phyloP scores from a whole-genome alignment of 2,329 filamentous ascomycete genomes.

The Sphaerulina vaccinii region DNA sequence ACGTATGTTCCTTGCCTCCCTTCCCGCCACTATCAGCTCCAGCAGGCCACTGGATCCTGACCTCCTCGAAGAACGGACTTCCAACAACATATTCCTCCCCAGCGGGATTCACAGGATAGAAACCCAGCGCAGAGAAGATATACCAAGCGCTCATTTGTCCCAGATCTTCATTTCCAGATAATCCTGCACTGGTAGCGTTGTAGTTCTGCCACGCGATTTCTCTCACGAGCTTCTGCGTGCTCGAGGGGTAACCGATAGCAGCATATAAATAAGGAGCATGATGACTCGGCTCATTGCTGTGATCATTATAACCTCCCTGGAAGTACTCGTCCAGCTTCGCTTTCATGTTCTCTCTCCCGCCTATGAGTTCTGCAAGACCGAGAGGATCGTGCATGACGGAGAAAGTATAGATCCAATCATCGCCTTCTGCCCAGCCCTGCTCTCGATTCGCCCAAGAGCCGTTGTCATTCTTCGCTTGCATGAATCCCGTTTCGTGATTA shows the following conservation, averaged over 20 bases:
- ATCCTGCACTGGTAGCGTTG: constrained; percentile 48
- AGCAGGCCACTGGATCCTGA: constrained; percentile 41
- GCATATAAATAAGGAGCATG: constrained; percentile 51
- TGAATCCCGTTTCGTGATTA: constrained; percentile 47
- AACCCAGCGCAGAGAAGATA: constrained; percentile 49
- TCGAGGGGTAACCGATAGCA: constrained; percentile 42
- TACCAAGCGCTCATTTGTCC: constrained; percentile 55
- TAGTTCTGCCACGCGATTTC: constrained; percentile 44
- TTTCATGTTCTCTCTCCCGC: constrained; percentile 41
- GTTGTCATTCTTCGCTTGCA: constrained; percentile 50
- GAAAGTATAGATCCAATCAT: constrained; percentile 54
- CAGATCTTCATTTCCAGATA: constrained; percentile 51
- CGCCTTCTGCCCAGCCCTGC: constrained; percentile 52
- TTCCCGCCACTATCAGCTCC: constrained; percentile 36
- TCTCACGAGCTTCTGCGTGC: constrained; percentile 43
- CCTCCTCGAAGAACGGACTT: constrained; percentile 49
- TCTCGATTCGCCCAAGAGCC: constrained; percentile 46
- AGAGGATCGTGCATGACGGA: constrained; percentile 49
- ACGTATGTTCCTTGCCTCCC: constrained; percentile 26
- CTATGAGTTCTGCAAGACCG: constrained; percentile 45
- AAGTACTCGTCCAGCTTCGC: constrained; percentile 49
- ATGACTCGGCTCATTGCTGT: constrained; percentile 51
- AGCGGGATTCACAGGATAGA: constrained; percentile 50
- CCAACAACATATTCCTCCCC: constrained; percentile 49
- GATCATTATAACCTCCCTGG: constrained; percentile 47